phyloP scores from a whole-genome alignment of 352 stramenopile genomes.

The Halophytophthora polymorphica region DNA sequence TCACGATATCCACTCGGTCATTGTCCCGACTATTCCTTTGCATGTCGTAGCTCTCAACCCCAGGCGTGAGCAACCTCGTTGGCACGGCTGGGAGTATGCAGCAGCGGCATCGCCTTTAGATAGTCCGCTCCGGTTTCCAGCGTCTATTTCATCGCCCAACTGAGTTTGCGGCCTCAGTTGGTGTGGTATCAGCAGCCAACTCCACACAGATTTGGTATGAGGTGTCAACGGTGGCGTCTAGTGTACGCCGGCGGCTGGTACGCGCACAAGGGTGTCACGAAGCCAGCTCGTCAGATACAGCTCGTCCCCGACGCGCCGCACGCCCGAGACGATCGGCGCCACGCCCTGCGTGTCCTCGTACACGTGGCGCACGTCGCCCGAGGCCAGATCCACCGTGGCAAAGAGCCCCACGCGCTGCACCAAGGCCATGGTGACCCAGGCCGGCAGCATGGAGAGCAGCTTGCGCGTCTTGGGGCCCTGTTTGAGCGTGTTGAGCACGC shows the following conservation, averaged over 20 bases:
- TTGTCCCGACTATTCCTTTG: too few species aligned
- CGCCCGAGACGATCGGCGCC: constrained; percentile 37
- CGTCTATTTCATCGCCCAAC: too few species aligned
- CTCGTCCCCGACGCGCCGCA: constrained; percentile 39
- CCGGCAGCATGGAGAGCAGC: constrained; percentile 44
- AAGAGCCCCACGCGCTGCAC: constrained; percentile 39
- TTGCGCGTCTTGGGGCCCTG: constrained; percentile 52
- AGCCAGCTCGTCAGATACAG: constrained; percentile 57
- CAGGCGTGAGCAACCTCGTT: too few species aligned
- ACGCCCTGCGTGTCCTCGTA: constrained; percentile 43
- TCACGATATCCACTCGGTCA: too few species aligned
- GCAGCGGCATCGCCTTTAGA: too few species aligned
- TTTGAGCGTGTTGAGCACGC: constrained; percentile 29
- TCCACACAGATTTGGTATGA: too few species aligned
- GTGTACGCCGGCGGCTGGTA: constrained; percentile 35
- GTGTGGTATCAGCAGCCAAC: too few species aligned
- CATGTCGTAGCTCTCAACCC: too few species aligned
- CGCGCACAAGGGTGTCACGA: constrained; percentile 37
- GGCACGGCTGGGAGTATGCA: too few species aligned
- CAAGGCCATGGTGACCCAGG: constrained; percentile 28
- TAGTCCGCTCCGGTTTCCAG: too few species aligned
- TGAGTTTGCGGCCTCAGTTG: too few species aligned
- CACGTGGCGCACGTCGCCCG: constrained; percentile 38
- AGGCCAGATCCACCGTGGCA: constrained; percentile 39
- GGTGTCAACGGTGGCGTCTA: constrained; percentile 3